A percentile compares a stretch with the other conserved stretches of the same genome.
Conservation (phyloP, 2,329 filamentous ascomycete genomes). For the Emydomyces testavorans region DNA sequence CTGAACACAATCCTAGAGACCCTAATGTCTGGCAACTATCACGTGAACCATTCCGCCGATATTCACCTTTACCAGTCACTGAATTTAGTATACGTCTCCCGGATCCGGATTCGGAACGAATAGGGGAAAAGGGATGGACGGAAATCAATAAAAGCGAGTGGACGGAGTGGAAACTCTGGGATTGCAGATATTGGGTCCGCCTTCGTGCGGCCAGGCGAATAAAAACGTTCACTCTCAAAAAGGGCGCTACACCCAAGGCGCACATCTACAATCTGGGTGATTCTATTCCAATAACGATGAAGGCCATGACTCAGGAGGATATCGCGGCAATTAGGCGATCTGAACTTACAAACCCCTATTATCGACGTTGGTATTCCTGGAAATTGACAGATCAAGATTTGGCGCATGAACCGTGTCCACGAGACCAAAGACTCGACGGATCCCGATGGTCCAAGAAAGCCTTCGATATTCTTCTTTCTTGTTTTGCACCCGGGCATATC, state of each 20-base stretch:
- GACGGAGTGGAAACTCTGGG: conserved; percentile 40
- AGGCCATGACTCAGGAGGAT: conserved; percentile 2
- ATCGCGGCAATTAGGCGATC: not conserved
- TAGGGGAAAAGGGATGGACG: not conserved
- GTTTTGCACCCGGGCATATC: conserved; percentile 26
- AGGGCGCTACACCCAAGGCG: not conserved
- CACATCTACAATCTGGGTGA: conserved; percentile 5
- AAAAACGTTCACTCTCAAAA: not conserved
- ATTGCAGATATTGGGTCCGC: conserved; percentile 46
- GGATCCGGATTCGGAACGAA: conserved; percentile 1
- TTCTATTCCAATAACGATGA: conserved; percentile 5
- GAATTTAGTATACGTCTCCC: conserved; percentile 18
- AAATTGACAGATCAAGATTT: not conserved
- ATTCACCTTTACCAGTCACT: conserved; percentile 17
- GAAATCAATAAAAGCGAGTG: conserved; percentile 18
- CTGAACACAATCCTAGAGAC: not conserved
- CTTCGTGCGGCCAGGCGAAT: conserved; percentile 26
- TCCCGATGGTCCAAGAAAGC: not conserved
- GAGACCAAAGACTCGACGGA: not conserved
- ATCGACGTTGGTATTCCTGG: not conserved
- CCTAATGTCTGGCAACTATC: conserved; percentile 30
- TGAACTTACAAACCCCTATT: not conserved
- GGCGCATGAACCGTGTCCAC: not conserved
- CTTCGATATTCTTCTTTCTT: conserved; percentile 20
- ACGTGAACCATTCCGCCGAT: conserved; percentile 29